phyloP scores from a whole-genome alignment of 2,329 filamentous ascomycete species.

The Fusarium sp. region DNA sequence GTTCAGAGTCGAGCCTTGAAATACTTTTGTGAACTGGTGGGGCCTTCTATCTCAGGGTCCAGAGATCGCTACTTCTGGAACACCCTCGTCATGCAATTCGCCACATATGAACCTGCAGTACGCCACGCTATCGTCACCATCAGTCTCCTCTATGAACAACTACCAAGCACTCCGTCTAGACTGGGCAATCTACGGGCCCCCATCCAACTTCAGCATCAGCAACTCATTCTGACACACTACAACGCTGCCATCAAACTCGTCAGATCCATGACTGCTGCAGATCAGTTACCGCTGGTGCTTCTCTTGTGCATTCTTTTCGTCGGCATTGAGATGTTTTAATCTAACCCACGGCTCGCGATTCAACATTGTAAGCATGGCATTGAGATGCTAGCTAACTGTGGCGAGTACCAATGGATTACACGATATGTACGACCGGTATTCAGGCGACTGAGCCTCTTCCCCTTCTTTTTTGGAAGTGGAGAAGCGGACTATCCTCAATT shows the following conservation, averaged over 20 bases:
- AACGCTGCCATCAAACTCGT: too few species aligned
- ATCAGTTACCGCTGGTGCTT: too few species aligned
- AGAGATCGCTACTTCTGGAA: slow-evolving; percentile 15
- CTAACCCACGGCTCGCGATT: slow-evolving; percentile 1
- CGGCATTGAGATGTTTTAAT: slow-evolving; percentile 14
- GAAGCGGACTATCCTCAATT: slow-evolving; percentile 2
- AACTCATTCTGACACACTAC: too few species aligned
- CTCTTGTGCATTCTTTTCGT: slow-evolving; percentile 1
- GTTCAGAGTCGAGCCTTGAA: background rate
- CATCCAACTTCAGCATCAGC: too few species aligned
- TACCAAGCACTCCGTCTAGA: too few species aligned
- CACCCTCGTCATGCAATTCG: slow-evolving; percentile 12
- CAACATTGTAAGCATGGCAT: slow-evolving; percentile 18
- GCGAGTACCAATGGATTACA: slow-evolving; percentile 3
- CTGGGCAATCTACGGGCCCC: too few species aligned
- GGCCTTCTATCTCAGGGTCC: slow-evolving; percentile 1
- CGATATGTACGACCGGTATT: slow-evolving; percentile 4
- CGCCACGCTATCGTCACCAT: slow-evolving; percentile 18
- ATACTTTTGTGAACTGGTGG: slow-evolving; percentile 5
- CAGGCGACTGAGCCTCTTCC: slow-evolving; percentile 1
- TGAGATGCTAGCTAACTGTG: slow-evolving; percentile 1
- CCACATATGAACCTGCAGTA: slow-evolving; percentile 15
- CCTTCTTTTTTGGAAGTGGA: slow-evolving; percentile 5
- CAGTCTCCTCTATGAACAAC: background rate
- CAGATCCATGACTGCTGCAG: too few species aligned